Base-by-base conservation (phyloP, 1,139 yeast genomes). In the Taphrina wiesneri region DNA sequence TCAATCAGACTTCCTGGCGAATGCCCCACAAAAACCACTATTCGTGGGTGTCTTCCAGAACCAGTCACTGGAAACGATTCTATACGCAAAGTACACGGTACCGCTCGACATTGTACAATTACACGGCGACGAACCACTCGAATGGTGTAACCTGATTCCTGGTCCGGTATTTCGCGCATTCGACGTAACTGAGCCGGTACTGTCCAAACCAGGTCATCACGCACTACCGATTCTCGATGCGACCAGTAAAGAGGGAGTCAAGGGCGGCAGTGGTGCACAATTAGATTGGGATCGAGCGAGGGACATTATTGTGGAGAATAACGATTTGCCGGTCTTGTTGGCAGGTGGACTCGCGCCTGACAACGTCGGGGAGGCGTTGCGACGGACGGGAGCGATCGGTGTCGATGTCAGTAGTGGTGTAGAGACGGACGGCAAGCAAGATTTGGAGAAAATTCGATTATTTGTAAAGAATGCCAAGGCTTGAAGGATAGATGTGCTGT, bases 341-440 rank as follows among this genome's bases (percentile, higher is more conserved):
- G 99, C 99, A 0, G 99, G 99, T 3, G 99, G 99, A 0, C 79
- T 93, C 67, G 86, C 81, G 0, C 90, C 95, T 0, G 85, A 81
- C 0, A 93, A 92, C 72, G 89, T 93, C 13, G 67, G 68, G 0
- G 75, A 76, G 0, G 95, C 96, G 15, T 71, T 75, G 54, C 68
- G 65, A 56, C 79, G 78, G 57, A 74, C 72, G 67, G 86, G 88
- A 1, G 84, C 89, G n/a, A 74, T 85, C 51, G 98, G 97, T 1
- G 93, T 87, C 36, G 99, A 93, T 76, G 98, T 93, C 7, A 88
- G 97, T 74, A 93, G 97, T 15, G 99, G 99, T 0, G 96, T 92
- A 0, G 99, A 90, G 71, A 84, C 89, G 0, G 77, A 82, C 23
- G 96, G 96, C 2, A 75, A 72, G 2, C 93, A 92, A 76, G 96